phyloP scores from a whole-genome alignment of 2,329 filamentous ascomycete species.

The Botrytis squamosa region DNA sequence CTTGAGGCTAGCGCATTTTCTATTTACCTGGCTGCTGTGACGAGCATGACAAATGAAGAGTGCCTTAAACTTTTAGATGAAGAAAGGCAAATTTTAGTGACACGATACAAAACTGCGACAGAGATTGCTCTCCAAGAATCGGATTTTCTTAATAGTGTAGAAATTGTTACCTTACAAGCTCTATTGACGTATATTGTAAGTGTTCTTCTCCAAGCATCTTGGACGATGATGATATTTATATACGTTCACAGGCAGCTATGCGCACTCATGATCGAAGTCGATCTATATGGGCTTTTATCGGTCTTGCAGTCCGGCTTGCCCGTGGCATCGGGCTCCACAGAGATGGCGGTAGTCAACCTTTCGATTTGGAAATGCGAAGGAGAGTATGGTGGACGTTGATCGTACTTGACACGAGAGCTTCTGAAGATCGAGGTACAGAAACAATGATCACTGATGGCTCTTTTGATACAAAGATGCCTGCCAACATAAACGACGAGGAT shows the following conservation, averaged over 20 bases:
- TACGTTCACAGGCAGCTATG: conserved; percentile 15
- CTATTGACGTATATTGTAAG: conserved; percentile 60
- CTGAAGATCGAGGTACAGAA: conserved; percentile 51
- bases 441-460: conserved; percentile 44
- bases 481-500: conserved; percentile 54
- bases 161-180: conserved; percentile 60
- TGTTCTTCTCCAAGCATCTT: conserved; percentile 15
- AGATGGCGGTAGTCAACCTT: conserved; percentile 49
- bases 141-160: conserved; percentile 61
- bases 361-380: conserved; percentile 50
- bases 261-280: conserved; percentile 37
- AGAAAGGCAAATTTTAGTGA: conserved; percentile 42
- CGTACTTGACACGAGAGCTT: conserved; percentile 48
- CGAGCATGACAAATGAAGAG: conserved; percentile 48
- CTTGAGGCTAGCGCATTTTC: conserved; percentile 5
- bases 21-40: conserved; percentile 18
- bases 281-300: conserved; percentile 44
- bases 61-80: conserved; percentile 49
- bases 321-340: conserved; percentile 49
- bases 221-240: not conserved
- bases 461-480: conserved; percentile 49
- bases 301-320: conserved; percentile 40
- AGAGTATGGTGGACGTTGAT: conserved; percentile 52
- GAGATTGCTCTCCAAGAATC: conserved; percentile 45
- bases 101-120: conserved; percentile 20